Conservation (phyloP, 805 yeast species). For the Barnettozyma populi region DNA sequence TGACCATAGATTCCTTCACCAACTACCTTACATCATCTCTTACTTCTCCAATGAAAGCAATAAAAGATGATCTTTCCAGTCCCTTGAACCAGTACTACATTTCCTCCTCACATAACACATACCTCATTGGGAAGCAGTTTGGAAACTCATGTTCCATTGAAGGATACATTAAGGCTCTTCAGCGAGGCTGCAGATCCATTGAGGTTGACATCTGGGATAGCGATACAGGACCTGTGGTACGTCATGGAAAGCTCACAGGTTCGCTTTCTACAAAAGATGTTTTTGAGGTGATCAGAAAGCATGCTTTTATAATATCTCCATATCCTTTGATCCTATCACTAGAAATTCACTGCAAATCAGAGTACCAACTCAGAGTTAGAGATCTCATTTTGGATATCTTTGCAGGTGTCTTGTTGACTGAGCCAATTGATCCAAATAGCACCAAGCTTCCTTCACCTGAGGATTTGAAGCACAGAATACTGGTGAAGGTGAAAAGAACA, state of each 20-base stretch:
- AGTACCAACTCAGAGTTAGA: slow-evolving; percentile 59
- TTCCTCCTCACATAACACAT: slow-evolving; percentile 94
- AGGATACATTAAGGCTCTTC: slow-evolving; percentile 80
- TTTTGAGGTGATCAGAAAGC: slow-evolving; percentile 65
- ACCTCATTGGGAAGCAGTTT: slow-evolving; percentile 79
- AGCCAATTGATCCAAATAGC: slow-evolving; percentile 24
- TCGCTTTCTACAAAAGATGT: slow-evolving; percentile 68
- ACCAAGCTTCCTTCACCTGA: slow-evolving; percentile 64
- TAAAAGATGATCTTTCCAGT: slow-evolving; percentile 36
- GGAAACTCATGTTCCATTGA: slow-evolving; percentile 87
- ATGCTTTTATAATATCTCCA: slow-evolving; percentile 84
- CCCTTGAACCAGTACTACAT: slow-evolving; percentile 86
- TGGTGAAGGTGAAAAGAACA: slow-evolving; percentile 70
- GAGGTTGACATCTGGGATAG: slow-evolving; percentile 97
- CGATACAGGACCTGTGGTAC: slow-evolving; percentile 73
- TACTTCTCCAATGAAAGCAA: slow-evolving; percentile 19
- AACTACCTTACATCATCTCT: slow-evolving; percentile 28
- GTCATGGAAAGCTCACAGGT: slow-evolving; percentile 86
- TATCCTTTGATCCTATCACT: slow-evolving; percentile 81
- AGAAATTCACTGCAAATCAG: slow-evolving; percentile 71
- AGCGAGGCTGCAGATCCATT: slow-evolving; percentile 90
- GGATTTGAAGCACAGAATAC: slow-evolving; percentile 60
- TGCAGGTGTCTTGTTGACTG: slow-evolving; percentile 44
- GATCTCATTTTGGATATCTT: slow-evolving; percentile 48
- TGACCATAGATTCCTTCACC: slow-evolving; percentile 18